Conservation (phyloP, 1,284 basidiomycete genomes). For the Austroboletus novae-zelandiae region DNA sequence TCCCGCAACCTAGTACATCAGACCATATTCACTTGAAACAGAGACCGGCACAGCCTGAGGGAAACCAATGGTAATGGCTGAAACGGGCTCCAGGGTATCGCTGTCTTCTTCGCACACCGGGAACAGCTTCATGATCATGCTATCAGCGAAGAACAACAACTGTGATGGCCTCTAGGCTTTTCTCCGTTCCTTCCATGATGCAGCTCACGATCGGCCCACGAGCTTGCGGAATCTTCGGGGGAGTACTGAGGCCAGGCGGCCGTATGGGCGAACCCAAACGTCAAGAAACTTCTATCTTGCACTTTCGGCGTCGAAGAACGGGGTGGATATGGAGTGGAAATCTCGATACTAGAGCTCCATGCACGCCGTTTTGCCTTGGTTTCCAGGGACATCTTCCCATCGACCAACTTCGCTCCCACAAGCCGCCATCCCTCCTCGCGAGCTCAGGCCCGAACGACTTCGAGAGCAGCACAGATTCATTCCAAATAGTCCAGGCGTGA, state of each 20-base stretch:
- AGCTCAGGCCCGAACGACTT: conserved; percentile 22
- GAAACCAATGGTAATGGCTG: conserved; percentile 16
- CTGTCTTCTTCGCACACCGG: conserved; percentile 32
- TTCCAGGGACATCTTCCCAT: conserved; percentile 23
- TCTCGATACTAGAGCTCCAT: conserved; percentile 33
- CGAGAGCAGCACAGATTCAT: conserved; percentile 23
- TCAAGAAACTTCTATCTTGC: too few species aligned
- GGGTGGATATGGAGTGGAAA: conserved; percentile 23
- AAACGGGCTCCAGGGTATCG: conserved; percentile 15
- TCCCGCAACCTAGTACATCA: conserved; percentile 5
- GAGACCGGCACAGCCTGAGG: conserved; percentile 7
- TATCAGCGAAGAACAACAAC: conserved; percentile 23
- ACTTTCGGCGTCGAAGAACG: too few species aligned
- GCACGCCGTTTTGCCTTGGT: conserved; percentile 33
- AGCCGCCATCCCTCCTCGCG: conserved; percentile 30
- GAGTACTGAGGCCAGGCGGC: not conserved
- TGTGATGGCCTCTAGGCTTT: conserved; percentile 11
- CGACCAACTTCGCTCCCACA: conserved; percentile 20
- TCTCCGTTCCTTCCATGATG: conserved; percentile 4
- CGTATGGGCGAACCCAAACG: too few species aligned
- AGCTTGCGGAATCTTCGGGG: not conserved
- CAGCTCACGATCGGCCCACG: conserved; percentile 23
- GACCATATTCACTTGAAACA: not conserved
- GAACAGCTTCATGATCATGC: conserved; percentile 22
- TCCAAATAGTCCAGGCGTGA: conserved; percentile 13